These are phyloP conservation scores for Crucibulum laeve DNA, from an alignment of 768 basidiomycete species.

Conservation along the genomic window DNA sequence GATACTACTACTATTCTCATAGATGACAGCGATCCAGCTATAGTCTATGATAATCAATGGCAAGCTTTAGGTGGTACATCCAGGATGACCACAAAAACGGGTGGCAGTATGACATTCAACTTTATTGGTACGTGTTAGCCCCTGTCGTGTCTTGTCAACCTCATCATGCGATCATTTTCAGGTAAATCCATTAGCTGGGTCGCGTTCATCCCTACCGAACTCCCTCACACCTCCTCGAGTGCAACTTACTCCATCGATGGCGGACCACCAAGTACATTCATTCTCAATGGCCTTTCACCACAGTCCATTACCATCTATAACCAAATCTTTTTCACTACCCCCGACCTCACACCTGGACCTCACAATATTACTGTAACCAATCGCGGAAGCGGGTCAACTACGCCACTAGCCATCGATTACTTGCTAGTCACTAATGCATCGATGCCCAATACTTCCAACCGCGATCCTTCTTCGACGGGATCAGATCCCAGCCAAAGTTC, in stretches of 20 bases:
- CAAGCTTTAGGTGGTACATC: conserved; percentile 9
- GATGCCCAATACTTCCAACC: too few species aligned
- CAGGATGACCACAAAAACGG: conserved; percentile 11
- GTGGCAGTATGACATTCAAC: conserved; percentile 12
- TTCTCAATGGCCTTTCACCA: conserved; percentile 16
- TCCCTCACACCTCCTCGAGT: conserved; percentile 1
- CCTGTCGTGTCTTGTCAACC: background rate
- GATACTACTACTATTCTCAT: conserved; percentile 13
- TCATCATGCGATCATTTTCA: conserved; percentile 2
- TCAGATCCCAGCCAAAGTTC: too few species aligned
- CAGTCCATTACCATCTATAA: conserved; percentile 18
- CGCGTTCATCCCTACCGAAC: conserved; percentile 6
- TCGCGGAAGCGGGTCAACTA: conserved; percentile 13
- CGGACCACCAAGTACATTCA: conserved; percentile 10
- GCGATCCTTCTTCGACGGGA: too few species aligned
- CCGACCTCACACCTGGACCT: conserved; percentile 10
- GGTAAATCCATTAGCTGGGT: conserved; percentile 10
- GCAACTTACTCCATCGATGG: conserved; percentile 17
- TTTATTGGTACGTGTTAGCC: conserved; percentile 15
- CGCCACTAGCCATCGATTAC: conserved; percentile 21
- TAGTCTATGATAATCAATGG: conserved; percentile 20
- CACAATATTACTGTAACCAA: conserved; percentile 19
- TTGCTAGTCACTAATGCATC: conserved; percentile 17
- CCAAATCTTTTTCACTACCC: conserved; percentile 20
- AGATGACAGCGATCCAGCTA: conserved; percentile 13